Base-by-base conservation (phyloP, 768 basidiomycete species). In the Fomitopsis serialis region DNA sequence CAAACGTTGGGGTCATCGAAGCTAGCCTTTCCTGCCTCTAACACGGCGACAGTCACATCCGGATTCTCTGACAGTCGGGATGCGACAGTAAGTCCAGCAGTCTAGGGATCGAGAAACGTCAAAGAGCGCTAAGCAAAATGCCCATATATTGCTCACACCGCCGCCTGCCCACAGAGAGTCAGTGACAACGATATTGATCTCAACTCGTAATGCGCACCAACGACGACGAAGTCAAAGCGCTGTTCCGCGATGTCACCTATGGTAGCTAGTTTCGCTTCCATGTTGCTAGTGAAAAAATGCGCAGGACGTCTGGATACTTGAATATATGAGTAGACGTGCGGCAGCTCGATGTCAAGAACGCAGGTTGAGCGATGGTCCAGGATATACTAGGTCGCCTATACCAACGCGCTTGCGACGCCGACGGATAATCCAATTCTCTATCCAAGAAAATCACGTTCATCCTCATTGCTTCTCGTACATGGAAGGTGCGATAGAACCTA, bases 31-130 rank as follows among this genome's bases (percentile, higher is more conserved):
- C 69, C 69, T 0, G 69, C 66, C 51, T 71, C 70, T 44, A 71
- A 61, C 11, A 75, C 66, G 40, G 71, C 61, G 8, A 76, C 73
- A 12, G 66, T 60, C 49, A 65, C 63, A 21, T 60, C 50, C 1
- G 64, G 53, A 53, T 75, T 68, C 50, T 72, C 70, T 9, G 63
- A 58, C 37, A 78, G 61, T 19, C 75, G 60, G 6, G 64, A 63
- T 10, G 75, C 75, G 19, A 76, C 60, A 3, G 68, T 68, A 17
- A 72, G 56, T 9, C 76, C 75, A 3, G 72, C 72, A 6, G 60
- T 54, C 60, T 63, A 40, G n/a, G n/a, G n/a, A n/a, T n/a, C n/a
- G n/a, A n/a, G 21, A 12, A 34, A 7, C 7, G 17, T n/a, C n/a
- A n/a, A n/a, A n/a, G n/a, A n/a, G n/a, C n/a, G n/a, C n/a, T n/a